phyloP scores from a whole-genome alignment of 768 basidiomycete species.

The Podaxis sp. region DNA sequence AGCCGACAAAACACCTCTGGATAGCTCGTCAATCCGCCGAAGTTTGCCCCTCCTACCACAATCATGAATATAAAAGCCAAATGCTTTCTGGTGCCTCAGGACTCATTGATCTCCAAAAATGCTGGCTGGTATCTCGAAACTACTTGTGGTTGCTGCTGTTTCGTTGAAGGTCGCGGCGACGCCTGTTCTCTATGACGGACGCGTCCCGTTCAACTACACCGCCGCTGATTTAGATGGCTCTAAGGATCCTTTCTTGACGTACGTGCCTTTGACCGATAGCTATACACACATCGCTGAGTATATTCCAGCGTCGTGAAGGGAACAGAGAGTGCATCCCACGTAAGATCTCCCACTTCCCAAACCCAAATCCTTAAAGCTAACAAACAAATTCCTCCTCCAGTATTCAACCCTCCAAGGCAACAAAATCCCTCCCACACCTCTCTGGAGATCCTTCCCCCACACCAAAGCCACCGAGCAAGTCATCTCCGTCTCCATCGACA shows the following conservation, averaged over 20 bases:
- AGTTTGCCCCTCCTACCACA: neutral
- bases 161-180: neutral
- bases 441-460: conserved; percentile 37
- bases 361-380: neutral
- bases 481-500: conserved; percentile 54
- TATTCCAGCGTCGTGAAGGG: conserved; percentile 55
- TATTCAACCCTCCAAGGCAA: conserved; percentile 44
- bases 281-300: neutral
- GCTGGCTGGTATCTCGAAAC: conserved; percentile 1
- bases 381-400: conserved; percentile 24
- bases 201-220: conserved; percentile 45
- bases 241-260: conserved; percentile 56
- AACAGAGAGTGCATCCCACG: conserved; percentile 48
- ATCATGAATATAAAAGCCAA: neutral
- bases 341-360: conserved; percentile 24
- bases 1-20: conserved; percentile 1
- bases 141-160: neutral
- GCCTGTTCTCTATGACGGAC: conserved; percentile 47
- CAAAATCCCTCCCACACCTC: conserved; percentile 41
- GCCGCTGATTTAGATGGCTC: conserved; percentile 44
- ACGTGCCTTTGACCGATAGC: conserved; percentile 20
- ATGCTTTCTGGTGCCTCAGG: neutral
- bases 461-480: conserved; percentile 42
- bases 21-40: neutral
- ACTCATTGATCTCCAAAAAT: neutral